Conservation (phyloP, 2,329 filamentous ascomycete species). For the Sporothrix brasiliensis region DNA sequence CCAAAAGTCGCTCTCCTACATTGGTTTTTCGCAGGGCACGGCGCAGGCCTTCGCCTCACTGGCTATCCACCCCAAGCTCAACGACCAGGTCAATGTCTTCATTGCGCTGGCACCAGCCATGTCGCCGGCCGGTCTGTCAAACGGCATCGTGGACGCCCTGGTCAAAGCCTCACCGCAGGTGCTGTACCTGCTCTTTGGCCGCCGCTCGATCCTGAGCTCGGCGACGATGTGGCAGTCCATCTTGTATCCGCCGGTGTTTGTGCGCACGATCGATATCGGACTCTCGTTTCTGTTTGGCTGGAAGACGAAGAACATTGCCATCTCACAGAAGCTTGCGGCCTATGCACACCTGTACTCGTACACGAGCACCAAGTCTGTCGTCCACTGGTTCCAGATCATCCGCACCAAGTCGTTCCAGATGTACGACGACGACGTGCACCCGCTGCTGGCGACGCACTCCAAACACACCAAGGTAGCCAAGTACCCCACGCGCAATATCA, state of each 20-base stretch:
- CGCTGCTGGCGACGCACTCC: constrained; percentile 69
- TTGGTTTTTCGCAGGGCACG: constrained; percentile 96
- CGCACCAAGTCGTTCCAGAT: constrained; percentile 95
- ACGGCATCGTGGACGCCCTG: constrained; percentile 87
- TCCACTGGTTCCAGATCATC: constrained; percentile 99
- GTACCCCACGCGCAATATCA: constrained; percentile 96
- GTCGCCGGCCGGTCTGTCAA: constrained; percentile 88
- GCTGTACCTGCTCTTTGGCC: constrained; percentile 88
- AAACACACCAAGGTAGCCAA: constrained; percentile 96
- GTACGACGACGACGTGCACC: constrained; percentile 93
- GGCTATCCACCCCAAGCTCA: constrained; percentile 87
- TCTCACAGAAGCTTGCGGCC: constrained; percentile 87
- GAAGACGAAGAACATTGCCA: constrained; percentile 79
- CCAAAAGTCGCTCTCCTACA: constrained; percentile 85
- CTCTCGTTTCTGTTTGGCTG: constrained; percentile 87
- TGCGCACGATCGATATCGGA: constrained; percentile 80
- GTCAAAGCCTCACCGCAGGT: constrained; percentile 93
- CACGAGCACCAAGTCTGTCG: constrained; percentile 93
- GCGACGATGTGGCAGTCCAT: constrained; percentile 98
- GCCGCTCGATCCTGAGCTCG: constrained; percentile 86
- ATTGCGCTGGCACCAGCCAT: constrained; percentile 95
- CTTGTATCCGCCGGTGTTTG: constrained; percentile 91
- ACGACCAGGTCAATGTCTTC: constrained; percentile 92
- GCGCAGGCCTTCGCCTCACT: constrained; percentile 94
- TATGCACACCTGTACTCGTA: constrained; percentile 97